Percentiles rank a stretch among this genome's conserved stretches.
These are phyloP conservation scores for Raphanus hybrid DNA, from an alignment of 441 rosid species.

Conservation along the genomic window DNA sequence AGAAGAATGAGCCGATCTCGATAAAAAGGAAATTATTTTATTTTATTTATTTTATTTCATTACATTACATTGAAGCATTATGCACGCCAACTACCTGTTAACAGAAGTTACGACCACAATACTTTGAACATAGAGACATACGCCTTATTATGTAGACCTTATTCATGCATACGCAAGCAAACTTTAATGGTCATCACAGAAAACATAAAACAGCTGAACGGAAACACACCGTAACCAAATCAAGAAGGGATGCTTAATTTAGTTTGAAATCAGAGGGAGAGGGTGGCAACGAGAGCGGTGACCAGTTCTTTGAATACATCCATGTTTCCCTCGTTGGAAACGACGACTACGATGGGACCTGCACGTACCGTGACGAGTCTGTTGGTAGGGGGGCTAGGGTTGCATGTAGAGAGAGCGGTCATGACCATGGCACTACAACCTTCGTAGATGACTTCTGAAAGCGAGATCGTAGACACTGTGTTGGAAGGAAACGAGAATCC, in stretches of 20 bases:
- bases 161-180: constrained; percentile 1
- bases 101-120: no score
- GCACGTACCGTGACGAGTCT: neutral
- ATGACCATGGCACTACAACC: neutral
- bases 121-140: neutral
- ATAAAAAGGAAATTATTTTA: neutral
- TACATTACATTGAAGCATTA: neutral
- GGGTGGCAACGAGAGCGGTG: neutral
- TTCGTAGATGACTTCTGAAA: neutral
- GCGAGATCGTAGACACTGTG: neutral
- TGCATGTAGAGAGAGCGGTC: neutral
- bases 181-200: neutral
- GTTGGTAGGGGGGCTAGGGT: neutral
- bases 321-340: neutral
- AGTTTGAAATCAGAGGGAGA: neutral
- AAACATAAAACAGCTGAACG: neutral
- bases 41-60: neutral
- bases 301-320: neutral
- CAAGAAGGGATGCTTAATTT: neutral
- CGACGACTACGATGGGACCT: neutral
- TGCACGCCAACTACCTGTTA: no score
- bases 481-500: neutral
- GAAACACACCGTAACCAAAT: neutral
- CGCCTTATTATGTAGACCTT: neutral
- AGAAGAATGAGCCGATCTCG: neutral